Evolutionary conservation across 148 eudicot genomes (phyloP).

Genomic region (Beta vulgaris): DNA sequence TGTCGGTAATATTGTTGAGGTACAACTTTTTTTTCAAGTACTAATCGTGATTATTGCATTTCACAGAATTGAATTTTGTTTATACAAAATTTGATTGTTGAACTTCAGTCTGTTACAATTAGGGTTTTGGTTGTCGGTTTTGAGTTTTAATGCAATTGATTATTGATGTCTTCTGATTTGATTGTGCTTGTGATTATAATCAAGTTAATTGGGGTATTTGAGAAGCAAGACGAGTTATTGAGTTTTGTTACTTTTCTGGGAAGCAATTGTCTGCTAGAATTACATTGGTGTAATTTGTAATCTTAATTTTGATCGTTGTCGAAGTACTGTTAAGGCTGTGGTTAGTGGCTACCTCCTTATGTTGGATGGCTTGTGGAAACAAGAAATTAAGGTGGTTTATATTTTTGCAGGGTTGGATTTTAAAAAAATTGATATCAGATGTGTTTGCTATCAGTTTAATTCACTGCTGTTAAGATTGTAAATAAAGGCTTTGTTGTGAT

Average conservation of each 20-base stretch:
- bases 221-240: background rate
- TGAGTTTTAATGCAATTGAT: background rate
- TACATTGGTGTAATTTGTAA: background rate
- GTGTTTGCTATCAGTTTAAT: background rate
- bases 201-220: background rate
- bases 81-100: background rate
- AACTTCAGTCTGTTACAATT: background rate
- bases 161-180: background rate
- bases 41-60: background rate
- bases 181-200: background rate
- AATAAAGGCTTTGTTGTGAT: background rate
- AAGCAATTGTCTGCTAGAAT: background rate
- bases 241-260: background rate
- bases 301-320: background rate
- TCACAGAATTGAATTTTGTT: background rate
- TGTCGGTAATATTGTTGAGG: slow-evolving; percentile 98
- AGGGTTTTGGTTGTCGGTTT: background rate
- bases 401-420: too few species aligned
- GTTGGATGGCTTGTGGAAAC: background rate
- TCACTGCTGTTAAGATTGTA: background rate
- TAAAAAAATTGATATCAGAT: background rate
- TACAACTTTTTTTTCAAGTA: too few species aligned
- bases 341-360: background rate
- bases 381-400: too few species aligned
- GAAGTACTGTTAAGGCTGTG: background rate